Evolutionary conservation across 345 rosid species (phyloP), one percentile per base, ranked within the genome.

Genomic region (Cardamine chenopodiifolia): DNA sequence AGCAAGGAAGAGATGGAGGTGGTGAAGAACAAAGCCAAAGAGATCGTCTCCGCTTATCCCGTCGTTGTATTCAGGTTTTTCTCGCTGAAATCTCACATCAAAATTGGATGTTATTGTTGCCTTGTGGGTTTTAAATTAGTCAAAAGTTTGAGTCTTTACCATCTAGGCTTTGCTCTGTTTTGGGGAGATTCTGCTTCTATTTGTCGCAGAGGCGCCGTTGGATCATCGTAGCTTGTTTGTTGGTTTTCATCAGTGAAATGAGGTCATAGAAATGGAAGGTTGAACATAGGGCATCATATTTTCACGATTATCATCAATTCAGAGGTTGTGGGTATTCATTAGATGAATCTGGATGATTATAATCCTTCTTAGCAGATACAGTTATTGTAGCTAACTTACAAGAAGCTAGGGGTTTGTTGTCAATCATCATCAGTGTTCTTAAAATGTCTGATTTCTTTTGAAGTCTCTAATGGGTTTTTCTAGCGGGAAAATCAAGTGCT

Each of bases 11-110:
- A 83, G 66, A 60, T 73, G 32, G 79, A 85, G 39, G 66, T 72
- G 73, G 89, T 82, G 34, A 57, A 79, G 54, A 69, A 70, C 77
- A 87, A 89, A 68, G 89, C 84, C 8, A 82, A 85, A 78, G 87
- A 83, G 76, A 78, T 87, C 60, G 85, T 85, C 25, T 56, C 87
- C 32, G 78, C 93, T 53, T 72, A 82, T 50, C 92, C 92, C 0
- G 92, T 84, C 29, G 86, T 89, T 25, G 86, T 90, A 66, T 90
- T 89, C 76, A 31, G 47, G 28, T 60, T 18, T 7, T 34, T 11
- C 13, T 37, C 1, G 1, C 17, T 31, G 5, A 37, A 12, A 37
- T 32, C 6, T 10, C 28, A 0, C 28, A 14, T 59, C 10, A 40
- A 40, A 40, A 40, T 42, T 3, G 47, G n/a, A 13, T 48, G 7